phyloP scores from a whole-genome alignment of 2,329 filamentous ascomycete genomes.

The Beauveria caledonica region DNA sequence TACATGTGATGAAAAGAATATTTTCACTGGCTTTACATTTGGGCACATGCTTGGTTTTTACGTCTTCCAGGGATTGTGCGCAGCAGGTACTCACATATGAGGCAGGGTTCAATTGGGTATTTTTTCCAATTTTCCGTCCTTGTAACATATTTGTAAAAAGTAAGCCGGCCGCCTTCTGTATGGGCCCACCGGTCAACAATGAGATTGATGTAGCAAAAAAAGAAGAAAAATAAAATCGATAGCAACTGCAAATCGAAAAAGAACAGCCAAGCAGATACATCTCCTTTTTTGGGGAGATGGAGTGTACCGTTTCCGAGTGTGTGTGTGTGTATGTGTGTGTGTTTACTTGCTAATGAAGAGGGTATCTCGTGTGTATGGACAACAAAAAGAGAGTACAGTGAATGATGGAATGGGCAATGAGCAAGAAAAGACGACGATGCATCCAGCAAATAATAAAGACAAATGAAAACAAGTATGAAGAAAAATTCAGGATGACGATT shows the following conservation, averaged over 20 bases:
- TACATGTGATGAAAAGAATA: too few relatives aligned
- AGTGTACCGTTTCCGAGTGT: background rate
- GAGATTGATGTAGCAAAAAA: background rate
- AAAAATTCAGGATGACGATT: too few relatives aligned
- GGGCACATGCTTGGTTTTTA: too few relatives aligned
- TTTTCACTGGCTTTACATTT: too few relatives aligned
- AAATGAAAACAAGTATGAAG: background rate
- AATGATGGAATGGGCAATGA: background rate
- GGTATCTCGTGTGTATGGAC: slow-evolving; percentile 5
- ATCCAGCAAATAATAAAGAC: background rate
- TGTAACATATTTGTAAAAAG: too few relatives aligned
- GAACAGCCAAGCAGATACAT: background rate
- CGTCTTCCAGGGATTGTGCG: too few relatives aligned
- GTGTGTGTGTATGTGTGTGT: background rate
- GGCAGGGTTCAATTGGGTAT: too few relatives aligned
- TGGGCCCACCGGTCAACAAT: too few relatives aligned
- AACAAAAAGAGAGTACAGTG: background rate
- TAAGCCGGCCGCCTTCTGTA: too few relatives aligned
- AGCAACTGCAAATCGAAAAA: background rate
- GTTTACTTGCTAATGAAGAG: background rate
- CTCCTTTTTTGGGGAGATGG: background rate
- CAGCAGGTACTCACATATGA: too few relatives aligned
- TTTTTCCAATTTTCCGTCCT: too few relatives aligned
- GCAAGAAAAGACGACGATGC: background rate
- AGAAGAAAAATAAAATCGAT: background rate